These are phyloP conservation scores for Trichoderma sp. DNA, from an alignment of 2,329 filamentous ascomycete genomes.

Conservation along the genomic window DNA sequence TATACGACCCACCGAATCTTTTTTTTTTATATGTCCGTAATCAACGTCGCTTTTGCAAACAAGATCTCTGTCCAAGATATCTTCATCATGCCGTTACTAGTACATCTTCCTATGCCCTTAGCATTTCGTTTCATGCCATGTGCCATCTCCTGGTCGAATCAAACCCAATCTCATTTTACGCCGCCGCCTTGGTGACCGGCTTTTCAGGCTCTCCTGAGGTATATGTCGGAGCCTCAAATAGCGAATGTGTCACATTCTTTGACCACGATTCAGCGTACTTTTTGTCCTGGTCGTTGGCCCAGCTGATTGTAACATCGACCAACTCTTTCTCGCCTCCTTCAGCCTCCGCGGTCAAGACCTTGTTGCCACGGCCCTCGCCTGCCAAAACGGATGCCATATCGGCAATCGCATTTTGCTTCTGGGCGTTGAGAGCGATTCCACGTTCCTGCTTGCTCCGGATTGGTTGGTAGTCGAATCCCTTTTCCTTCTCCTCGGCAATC, in stretches of 20 bases:
- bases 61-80: not conserved
- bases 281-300: constrained; percentile 49
- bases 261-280: constrained; percentile 50
- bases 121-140: not conserved
- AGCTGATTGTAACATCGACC: constrained; percentile 48
- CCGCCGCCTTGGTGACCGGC: not conserved
- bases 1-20: not conserved
- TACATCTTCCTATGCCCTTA: not conserved
- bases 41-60: constrained; percentile 13
- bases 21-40: not conserved
- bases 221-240: constrained; percentile 34
- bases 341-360: constrained; percentile 34
- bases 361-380: constrained; percentile 52
- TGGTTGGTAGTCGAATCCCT: constrained; percentile 34
- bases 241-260: constrained; percentile 51
- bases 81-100: constrained; percentile 1
- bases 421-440: constrained; percentile 54
- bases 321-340: constrained; percentile 30
- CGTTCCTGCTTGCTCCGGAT: constrained; percentile 44
- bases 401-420: constrained; percentile 61
- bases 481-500: constrained; percentile 31
- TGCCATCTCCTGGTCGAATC: not conserved
- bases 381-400: constrained; percentile 60
- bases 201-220: not conserved
- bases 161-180: not conserved